These are phyloP conservation scores for Fomitopsis betulina DNA, from an alignment of 1,284 basidiomycete genomes.

Conservation along the genomic window DNA sequence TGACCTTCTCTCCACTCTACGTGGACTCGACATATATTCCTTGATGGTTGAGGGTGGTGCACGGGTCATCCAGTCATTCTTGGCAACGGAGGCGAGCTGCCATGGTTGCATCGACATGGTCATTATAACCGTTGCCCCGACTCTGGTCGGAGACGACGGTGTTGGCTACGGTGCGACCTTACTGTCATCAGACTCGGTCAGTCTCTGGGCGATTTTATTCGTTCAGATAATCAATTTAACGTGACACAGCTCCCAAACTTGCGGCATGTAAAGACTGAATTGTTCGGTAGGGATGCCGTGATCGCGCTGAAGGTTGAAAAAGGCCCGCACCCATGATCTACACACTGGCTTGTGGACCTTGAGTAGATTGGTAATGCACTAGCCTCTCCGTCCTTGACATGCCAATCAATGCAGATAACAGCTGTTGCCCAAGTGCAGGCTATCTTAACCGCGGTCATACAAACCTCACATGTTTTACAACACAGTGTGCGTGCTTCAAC, in stretches of 20 bases:
- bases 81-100: slow-evolving; percentile 33
- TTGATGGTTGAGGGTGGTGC: slow-evolving; percentile 98
- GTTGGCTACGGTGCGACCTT: slow-evolving; percentile 46
- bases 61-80: slow-evolving; percentile 75
- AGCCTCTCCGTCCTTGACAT: too few species aligned
- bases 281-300: slow-evolving; percentile 27
- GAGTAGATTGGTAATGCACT: background rate
- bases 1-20: slow-evolving; percentile 48
- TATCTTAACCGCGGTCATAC: too few species aligned
- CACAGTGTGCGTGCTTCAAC: too few species aligned
- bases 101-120: slow-evolving; percentile 57
- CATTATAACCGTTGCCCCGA: slow-evolving; percentile 82
- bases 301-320: slow-evolving; percentile 15
- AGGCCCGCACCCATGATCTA: background rate
- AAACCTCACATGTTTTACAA: too few species aligned
- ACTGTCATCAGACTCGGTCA: slow-evolving; percentile 14
- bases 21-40: slow-evolving; percentile 53
- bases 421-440: too few species aligned
- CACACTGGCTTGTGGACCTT: background rate
- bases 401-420: too few species aligned
- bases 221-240: background rate
- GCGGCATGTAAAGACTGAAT: slow-evolving; percentile 24
- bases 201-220: background rate
- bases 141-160: slow-evolving; percentile 71
- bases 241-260: slow-evolving; percentile 20